phyloP scores from a whole-genome alignment of 2,329 filamentous ascomycete genomes.

The Monosporascus ibericus region DNA sequence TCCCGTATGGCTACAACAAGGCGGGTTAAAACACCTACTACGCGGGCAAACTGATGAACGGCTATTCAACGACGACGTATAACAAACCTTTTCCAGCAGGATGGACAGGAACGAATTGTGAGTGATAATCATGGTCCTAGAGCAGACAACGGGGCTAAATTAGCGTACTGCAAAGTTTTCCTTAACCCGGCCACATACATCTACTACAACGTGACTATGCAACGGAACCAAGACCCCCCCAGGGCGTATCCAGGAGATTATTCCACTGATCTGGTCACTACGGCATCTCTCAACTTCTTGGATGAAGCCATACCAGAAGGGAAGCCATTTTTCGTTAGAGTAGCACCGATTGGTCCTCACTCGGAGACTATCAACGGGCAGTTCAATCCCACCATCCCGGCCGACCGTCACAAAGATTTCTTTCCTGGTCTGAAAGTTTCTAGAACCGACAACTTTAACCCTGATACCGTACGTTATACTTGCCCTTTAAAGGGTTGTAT shows the following conservation, averaged over 20 bases:
- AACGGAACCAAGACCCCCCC: constrained; percentile 2
- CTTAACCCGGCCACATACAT: neutral
- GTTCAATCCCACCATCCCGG: constrained; percentile 41
- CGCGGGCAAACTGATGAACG: no score
- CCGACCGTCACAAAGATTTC: constrained; percentile 52
- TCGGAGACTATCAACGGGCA: constrained; percentile 37
- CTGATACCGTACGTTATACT: constrained; percentile 33
- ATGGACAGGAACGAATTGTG: neutral
- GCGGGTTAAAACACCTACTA: no score
- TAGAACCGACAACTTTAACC: constrained; percentile 59
- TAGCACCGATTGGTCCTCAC: constrained; percentile 61
- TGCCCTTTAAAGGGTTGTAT: constrained; percentile 20
- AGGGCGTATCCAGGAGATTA: constrained; percentile 1
- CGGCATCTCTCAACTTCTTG: constrained; percentile 52
- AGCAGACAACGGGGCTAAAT: neutral
- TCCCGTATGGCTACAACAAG: constrained; percentile 26
- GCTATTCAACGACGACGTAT: no score
- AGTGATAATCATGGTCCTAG: neutral
- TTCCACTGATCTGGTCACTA: constrained; percentile 47
- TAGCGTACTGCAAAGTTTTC: neutral
- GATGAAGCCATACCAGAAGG: constrained; percentile 46
- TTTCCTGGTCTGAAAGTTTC: constrained; percentile 55
- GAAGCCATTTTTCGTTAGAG: constrained; percentile 58
- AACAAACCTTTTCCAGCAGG: neutral
- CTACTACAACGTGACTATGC: constrained; percentile 4